phyloP scores from a whole-genome alignment of 768 basidiomycete species.

The Rhizopogon vulgaris region DNA sequence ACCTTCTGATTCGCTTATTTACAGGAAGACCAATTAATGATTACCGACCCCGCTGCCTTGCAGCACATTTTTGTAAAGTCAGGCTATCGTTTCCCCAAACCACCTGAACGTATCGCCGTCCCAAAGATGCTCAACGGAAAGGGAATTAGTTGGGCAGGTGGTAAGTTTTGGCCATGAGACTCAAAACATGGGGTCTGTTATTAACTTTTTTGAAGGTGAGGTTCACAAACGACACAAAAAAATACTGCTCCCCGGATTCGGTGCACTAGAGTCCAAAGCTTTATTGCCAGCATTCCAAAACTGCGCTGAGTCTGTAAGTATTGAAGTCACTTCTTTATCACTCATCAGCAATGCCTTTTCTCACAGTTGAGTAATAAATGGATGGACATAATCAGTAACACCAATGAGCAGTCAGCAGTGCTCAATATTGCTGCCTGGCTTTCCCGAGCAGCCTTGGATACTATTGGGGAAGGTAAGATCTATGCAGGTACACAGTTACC shows the following conservation, averaged over 20 bases:
- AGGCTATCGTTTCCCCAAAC: constrained; percentile 38
- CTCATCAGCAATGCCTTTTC: neutral
- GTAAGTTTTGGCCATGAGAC: constrained; percentile 22
- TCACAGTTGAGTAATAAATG: constrained; percentile 19
- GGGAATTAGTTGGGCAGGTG: constrained; percentile 36
- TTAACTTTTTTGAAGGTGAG: constrained; percentile 18
- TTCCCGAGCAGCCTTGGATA: constrained; percentile 43
- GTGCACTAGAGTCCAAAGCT: constrained; percentile 43
- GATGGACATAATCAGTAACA: constrained; percentile 13
- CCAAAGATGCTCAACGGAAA: constrained; percentile 20
- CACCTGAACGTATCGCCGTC: constrained; percentile 15
- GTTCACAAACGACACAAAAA: constrained; percentile 49
- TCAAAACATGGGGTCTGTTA: neutral
- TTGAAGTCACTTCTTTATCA: neutral
- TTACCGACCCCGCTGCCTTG: constrained; percentile 43
- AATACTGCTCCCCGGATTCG: constrained; percentile 51
- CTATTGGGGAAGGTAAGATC: constrained; percentile 40
- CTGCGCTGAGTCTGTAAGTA: constrained; percentile 22
- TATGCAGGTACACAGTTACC: neutral
- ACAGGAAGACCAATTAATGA: constrained; percentile 39
- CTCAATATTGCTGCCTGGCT: constrained; percentile 24
- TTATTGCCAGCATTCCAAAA: constrained; percentile 44
- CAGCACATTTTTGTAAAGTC: constrained; percentile 35
- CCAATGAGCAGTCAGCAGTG: constrained; percentile 7
- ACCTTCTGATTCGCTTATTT: constrained; percentile 8